Base-by-base conservation (phyloP, 2,329 filamentous ascomycete species). In the Furcasterigmium sp. region DNA sequence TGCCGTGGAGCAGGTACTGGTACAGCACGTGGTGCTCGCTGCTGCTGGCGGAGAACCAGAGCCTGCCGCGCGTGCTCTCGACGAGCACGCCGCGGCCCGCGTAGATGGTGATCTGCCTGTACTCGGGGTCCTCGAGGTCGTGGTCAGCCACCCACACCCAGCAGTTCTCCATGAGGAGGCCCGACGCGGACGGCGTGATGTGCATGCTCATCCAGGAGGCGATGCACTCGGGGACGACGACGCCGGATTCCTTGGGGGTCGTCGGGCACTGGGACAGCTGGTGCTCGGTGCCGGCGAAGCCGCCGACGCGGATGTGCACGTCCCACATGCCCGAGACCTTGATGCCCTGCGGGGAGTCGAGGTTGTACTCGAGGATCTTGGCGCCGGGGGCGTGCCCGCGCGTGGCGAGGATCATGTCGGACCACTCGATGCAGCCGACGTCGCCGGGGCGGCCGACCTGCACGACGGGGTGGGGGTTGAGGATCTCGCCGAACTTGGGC, bases 221-320 rank as follows among this genome's bases (percentile, higher is more conserved):
- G 34, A 70, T 59, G 45, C 69, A 72, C 42, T 60, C 56, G 6
- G 29, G 20, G 8, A 42, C 42, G 3, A 45, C 42, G 3, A 47
- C 19, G 26, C 41, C 39, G 2, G 25, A 36, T 1, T 51, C 44
- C 47, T 55, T 42, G 41, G 68, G 47, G 34, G 64, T 51, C 58
- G 82, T 83, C 46, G 71, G 61, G 61, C 82, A 86, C 40, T 70
- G 75, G 53, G 75, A 70, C 41, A 79, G 75, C 58, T 86, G 80
- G 8, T 88, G 73, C 32, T 82, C 68, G 14, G 85, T 87, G 28
- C 85, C 85, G 2, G 80, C 77, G 41, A 79, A 81, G 3, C 86
- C 87, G 49, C 85, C 86, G 40, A 91, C 75, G 50, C 87, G 82
- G 56, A 85, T 78, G 62, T 91, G 86, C 10, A 85, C 78, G 56